Conservation (phyloP, 257 asterid species). For the Osmanthus fragrans region DNA sequence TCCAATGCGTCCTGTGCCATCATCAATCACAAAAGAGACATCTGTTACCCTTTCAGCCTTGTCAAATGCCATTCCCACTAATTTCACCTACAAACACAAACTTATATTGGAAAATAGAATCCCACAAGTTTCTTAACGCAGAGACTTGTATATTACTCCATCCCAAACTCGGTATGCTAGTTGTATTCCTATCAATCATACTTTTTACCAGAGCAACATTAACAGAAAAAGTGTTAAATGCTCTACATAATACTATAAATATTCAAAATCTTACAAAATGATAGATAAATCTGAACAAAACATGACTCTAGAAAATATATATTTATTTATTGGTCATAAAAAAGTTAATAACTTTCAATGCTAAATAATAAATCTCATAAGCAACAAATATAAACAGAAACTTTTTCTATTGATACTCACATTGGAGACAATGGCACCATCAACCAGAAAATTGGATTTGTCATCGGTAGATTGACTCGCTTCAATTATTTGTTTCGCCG, state of each 20-base stretch:
- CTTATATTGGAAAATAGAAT: background rate
- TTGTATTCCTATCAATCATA: background rate
- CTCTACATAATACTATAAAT: background rate
- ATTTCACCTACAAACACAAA: constrained; percentile 53
- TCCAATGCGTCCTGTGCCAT: constrained; percentile 83
- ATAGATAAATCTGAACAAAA: background rate
- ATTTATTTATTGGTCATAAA: background rate
- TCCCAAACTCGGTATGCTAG: background rate
- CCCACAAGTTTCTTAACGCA: background rate
- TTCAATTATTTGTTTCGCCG: constrained; percentile 73
- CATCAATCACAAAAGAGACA: constrained; percentile 70
- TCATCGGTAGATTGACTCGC: constrained; percentile 55
- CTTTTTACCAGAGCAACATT: background rate
- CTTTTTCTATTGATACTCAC: constrained; percentile 34
- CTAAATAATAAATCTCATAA: background rate
- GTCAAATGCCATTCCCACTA: constrained; percentile 69
- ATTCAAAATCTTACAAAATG: background rate
- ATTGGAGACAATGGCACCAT: constrained; percentile 59
- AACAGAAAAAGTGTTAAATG: background rate
- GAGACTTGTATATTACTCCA: background rate
- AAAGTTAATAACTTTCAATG: background rate
- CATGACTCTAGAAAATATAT: background rate
- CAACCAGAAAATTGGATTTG: constrained; percentile 53
- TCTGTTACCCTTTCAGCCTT: constrained; percentile 61
- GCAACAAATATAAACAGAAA: background rate